Percentiles rank a stretch among this genome's conserved stretches.
These are phyloP conservation scores for Cryptococcus amylolentus DNA, from an alignment of 1,284 basidiomycete species.

Conservation along the genomic window DNA sequence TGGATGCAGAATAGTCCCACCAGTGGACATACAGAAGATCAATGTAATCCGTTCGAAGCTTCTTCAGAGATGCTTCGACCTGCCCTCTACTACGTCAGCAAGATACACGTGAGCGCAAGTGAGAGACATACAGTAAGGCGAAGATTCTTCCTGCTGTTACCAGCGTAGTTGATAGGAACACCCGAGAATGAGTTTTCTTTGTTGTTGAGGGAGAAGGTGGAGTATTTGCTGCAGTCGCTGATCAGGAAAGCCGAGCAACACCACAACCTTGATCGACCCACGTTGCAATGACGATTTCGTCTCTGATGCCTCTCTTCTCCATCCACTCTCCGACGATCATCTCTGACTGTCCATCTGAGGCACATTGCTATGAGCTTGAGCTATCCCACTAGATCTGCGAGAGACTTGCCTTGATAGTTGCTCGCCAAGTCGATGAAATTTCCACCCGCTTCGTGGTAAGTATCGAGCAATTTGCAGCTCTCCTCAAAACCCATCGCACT, in stretches of 20 bases:
- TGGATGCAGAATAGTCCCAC: constrained; percentile 47
- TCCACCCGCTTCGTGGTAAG: constrained; percentile 22
- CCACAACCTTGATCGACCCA: too few relatives aligned
- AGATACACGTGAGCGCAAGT: constrained; percentile 9
- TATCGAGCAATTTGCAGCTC: constrained; percentile 38
- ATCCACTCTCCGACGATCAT: constrained; percentile 17
- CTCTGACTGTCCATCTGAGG: constrained; percentile 45
- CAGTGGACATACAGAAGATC: constrained; percentile 45
- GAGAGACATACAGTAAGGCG: constrained; percentile 28
- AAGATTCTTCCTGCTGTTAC: constrained; percentile 43
- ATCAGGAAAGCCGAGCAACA: too few relatives aligned
- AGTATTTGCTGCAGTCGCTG: constrained; percentile 23
- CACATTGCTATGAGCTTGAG: not conserved
- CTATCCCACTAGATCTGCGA: not conserved
- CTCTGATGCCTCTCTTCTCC: too few relatives aligned
- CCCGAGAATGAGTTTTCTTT: constrained; percentile 17
- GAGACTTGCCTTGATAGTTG: constrained; percentile 11
- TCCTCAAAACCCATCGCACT: constrained; percentile 21
- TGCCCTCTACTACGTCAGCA: not conserved
- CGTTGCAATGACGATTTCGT: too few relatives aligned
- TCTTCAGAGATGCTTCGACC: constrained; percentile 45
- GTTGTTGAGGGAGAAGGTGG: constrained; percentile 20
- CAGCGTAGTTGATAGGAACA: constrained; percentile 39
- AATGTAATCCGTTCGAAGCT: constrained; percentile 51
- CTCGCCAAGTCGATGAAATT: constrained; percentile 20